Evolutionary conservation across 352 stramenopile genomes (phyloP), one percentile per base, ranked within the genome.

Genomic region (Pythium utonaiense): DNA sequence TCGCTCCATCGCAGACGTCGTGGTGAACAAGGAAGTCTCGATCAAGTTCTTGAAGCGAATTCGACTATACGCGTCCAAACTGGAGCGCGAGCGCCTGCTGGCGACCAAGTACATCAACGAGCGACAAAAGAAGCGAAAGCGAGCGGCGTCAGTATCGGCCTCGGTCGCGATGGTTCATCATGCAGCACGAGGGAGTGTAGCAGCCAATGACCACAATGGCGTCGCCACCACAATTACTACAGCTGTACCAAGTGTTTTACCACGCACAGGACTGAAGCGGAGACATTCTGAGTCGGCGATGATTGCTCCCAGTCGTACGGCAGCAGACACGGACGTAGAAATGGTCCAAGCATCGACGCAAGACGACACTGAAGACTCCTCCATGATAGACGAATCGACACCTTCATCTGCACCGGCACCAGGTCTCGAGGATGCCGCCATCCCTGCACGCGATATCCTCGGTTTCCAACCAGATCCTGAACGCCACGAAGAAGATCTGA

Each of bases 31-130:
- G 22, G 85, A 91, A 8, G 88, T 79, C 0, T 66, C 83, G 1
- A 56, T 90, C 17, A 91, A 86, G 30, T 71, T 95, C 48, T 65
- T 95, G 8, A 87, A 88, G 57, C 69, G 85, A 25, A 80, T 81
- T 12, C 71, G 81, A 6, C 75, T 91, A 56, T 95, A 86, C 42
- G 85, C 85, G 16, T 88, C 79, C 8, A 91, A 91, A 42, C 58
- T 95, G 27, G 83, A 93, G 38, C 75, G 75, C 33, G 82, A 93
- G 40, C 70, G 78, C 1, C 69, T 80, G 22, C 49, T 77, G n/a
- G 85, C 85, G 16, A 66, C 88, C 28, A 88, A 86, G 45, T 95
- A 91, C 49, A 95, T 95, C 49, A 75, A 88, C 30, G 81, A 91
- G 8, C 73, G 84, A 38, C 44, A 88, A 19, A 73, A 75, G 12